phyloP scores from a whole-genome alignment of 2,329 filamentous ascomycete genomes.

The Diplodia corticola region DNA sequence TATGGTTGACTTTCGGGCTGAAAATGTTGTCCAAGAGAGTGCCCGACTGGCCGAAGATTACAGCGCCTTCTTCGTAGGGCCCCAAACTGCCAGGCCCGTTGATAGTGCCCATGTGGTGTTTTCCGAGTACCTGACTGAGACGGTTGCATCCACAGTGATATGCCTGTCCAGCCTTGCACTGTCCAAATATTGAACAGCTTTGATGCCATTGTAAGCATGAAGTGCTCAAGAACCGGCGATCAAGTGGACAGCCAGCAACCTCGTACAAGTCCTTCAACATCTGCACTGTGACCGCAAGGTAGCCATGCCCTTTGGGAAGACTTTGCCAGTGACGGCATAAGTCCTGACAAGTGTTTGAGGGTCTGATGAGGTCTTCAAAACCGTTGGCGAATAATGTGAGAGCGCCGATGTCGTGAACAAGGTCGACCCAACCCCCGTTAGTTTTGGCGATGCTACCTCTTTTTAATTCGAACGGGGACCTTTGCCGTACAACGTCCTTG shows the following conservation, averaged over 20 bases:
- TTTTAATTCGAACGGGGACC: not conserved
- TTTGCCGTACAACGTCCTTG: not conserved
- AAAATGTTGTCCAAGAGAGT: not conserved
- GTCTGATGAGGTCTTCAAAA: not conserved
- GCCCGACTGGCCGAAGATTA: not conserved
- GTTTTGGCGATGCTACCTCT: not conserved
- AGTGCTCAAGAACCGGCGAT: slow-evolving; percentile 25
- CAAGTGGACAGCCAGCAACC: slow-evolving; percentile 25
- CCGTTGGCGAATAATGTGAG: not conserved
- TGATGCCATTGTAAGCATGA: slow-evolving; percentile 27
- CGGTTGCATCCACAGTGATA: not conserved
- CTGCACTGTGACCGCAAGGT: slow-evolving; percentile 25
- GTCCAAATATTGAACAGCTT: not conserved
- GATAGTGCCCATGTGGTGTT: not conserved
- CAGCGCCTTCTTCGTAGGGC: not conserved
- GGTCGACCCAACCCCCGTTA: not conserved
- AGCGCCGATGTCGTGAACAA: not conserved
- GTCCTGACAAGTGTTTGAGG: not conserved
- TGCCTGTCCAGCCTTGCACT: not conserved
- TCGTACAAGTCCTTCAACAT: slow-evolving; percentile 25
- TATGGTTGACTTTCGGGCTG: not conserved
- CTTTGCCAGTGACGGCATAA: not conserved
- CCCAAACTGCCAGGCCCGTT: not conserved
- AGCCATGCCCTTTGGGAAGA: slow-evolving; percentile 22
- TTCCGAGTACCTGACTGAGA: not conserved